These are phyloP conservation scores for Purshia tridentata DNA, from an alignment of 306 rosid species.

Conservation along the genomic window DNA sequence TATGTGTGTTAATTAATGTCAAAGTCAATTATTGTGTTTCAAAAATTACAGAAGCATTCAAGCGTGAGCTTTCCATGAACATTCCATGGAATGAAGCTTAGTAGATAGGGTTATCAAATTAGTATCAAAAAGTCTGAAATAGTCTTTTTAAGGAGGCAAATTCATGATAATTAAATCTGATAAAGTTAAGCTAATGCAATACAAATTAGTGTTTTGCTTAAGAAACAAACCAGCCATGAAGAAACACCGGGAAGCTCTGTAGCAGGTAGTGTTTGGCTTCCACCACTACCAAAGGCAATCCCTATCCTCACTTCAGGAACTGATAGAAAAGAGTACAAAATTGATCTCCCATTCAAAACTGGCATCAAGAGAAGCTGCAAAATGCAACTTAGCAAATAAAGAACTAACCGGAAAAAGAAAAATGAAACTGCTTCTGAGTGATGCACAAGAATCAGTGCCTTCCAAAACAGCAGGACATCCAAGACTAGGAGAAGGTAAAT, in stretches of 20 bases:
- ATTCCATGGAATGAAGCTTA: too few relatives aligned
- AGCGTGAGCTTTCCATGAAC: too few relatives aligned
- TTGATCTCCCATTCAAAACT: conserved; percentile 73
- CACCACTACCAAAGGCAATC: conserved; percentile 96
- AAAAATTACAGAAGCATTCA: too few relatives aligned
- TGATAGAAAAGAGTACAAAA: conserved; percentile 77
- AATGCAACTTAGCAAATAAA: conserved; percentile 32
- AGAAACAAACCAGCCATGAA: conserved; percentile 80
- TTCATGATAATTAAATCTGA: not conserved
- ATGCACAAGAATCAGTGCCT: conserved; percentile 12
- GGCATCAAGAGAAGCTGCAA: conserved; percentile 77
- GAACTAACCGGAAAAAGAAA: conserved; percentile 3
- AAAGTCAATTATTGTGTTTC: too few relatives aligned
- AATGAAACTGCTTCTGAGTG: conserved; percentile 11
- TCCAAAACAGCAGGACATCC: not conserved
- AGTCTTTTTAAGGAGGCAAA: not conserved
- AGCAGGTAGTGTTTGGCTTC: conserved; percentile 92
- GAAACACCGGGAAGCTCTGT: conserved; percentile 94
- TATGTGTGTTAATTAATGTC: too few relatives aligned
- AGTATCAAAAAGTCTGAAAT: too few relatives aligned
- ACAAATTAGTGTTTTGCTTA: conserved; percentile 2
- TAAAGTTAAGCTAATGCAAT: not conserved
- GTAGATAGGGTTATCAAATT: too few relatives aligned
- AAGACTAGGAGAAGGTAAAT: not conserved
- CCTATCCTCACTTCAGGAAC: conserved; percentile 92